Base-by-base conservation (phyloP, 2,329 filamentous ascomycete genomes). In the Venturia aucupariae region DNA sequence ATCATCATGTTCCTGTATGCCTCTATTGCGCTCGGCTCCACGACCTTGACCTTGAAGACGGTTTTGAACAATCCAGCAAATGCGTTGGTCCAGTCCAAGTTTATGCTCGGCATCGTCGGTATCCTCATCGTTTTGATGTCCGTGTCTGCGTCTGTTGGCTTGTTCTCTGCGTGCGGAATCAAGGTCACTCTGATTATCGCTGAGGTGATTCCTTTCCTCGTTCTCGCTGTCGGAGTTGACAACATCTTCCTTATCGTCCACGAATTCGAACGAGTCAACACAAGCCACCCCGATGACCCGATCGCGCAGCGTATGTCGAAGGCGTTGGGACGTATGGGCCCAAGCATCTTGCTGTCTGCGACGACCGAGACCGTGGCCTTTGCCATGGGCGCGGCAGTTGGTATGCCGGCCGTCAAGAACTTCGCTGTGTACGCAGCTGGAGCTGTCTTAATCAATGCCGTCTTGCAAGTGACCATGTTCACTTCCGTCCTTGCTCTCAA, bases 171-270 rank as follows among this genome's bases (percentile, higher is more conserved):
- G 73, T 84, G 86, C 44, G 92, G 92, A 0, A 85, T 99, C 71
- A 97, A 96, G 76, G 94, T 93, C 17, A 99, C 94, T 0, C 80
- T 99, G 68, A 99, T 99, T 71, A 99, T 99, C 67, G 93, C 95
- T 4, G 94, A 99, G 73, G 94, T 99, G 67, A 99, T 99, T 68
- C 94, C 94, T 0, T 99, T 99, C 76, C 87, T 99, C 68, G 93
- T 99, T 11, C 80, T 99, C 24, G 94, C 94, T 15, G 92, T 99
- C 35, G 94, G 94, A 57, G 95, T 99, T 2, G 94, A 99, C 81
- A 99, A 99, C 72, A 97, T 99, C 71, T 99, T 99, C 78, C 80
- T 99, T 64, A 96, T 99, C 66, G 94, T 99, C 0, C 94, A 99
- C 75, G 94, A 99, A 75, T 96, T 99, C 66, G 94, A 99, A 73